Base-by-base conservation (phyloP, 2,329 filamentous ascomycete genomes). In the Amauroascus niger region DNA sequence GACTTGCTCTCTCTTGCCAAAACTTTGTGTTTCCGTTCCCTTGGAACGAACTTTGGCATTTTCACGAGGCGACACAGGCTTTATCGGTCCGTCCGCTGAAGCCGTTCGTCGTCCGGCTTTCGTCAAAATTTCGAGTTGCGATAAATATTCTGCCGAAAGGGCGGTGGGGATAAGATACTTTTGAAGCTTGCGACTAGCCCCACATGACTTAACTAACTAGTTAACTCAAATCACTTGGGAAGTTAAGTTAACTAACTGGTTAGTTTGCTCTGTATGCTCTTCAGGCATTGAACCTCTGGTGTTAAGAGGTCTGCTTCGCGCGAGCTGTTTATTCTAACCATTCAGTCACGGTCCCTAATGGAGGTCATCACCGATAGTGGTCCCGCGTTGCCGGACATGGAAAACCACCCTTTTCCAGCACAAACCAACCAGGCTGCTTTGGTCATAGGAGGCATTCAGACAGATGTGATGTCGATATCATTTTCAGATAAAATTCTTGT, bases 401-500 rank as follows among this genome's bases (percentile, higher is more conserved):
- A 35, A 24, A 24, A 33, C 30, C 39, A 24, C 18, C 72, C 79
- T 0, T 95, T 87, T 63, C 87, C 87, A 14, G 85, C 83, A 2
- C 71, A 74, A 9, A 83, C 80, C 1, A 82, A 78, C 49, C 75
- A 76, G 57, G 76, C 75, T 13, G 75, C 76, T 1, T 83, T 84
- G 2, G 66, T 75, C 2, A 80, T 96, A 57, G 81, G 84, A 58
- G 82, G 81, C 28, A 69, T 84, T 20, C 69, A 77, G 33, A 97
- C 93, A 1, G 82, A 88, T 59, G 83, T 87, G 32, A 83, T 81
- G 37, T 78, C 78, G 9, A 75, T 89, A 52, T 81, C 77, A 62
- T 97, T 97, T 70, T 78, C 83, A 7, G 93, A 97, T 77, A 95
- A 88, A 70, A 88, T 98, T 62, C 73, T 98, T 62, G 75, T 98